Conservation (phyloP, 805 yeast genomes). For the Myxozyma monticola region DNA sequence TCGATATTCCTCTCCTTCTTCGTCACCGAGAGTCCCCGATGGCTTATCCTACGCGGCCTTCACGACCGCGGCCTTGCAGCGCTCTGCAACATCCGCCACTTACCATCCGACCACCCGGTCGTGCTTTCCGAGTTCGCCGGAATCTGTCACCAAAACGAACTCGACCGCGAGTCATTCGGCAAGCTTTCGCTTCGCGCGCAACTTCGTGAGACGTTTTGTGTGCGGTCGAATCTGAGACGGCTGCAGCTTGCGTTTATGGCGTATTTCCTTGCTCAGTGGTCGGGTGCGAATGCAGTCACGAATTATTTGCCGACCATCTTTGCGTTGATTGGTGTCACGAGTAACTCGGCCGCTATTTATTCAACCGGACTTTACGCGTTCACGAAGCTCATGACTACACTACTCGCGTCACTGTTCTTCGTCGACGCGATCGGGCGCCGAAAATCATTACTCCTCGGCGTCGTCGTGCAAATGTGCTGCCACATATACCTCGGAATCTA, state of each 20-base stretch:
- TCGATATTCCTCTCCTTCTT: slow-evolving; percentile 4
- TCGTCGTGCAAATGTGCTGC: slow-evolving; percentile 9
- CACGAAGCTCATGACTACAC: slow-evolving; percentile 7
- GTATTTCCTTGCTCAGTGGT: slow-evolving; percentile 19
- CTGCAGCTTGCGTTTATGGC: slow-evolving; percentile 11
- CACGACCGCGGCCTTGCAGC: slow-evolving; percentile 6
- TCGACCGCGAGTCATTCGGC: background rate
- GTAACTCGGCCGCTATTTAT: slow-evolving; percentile 1
- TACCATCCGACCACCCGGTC: slow-evolving; percentile 3
- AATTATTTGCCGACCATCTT: slow-evolving; percentile 19
- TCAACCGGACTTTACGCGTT: slow-evolving; percentile 18
- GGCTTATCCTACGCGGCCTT: slow-evolving; percentile 9
- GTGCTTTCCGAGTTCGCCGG: slow-evolving; percentile 3
- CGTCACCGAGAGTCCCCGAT: slow-evolving; percentile 14
- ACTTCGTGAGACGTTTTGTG: slow-evolving; percentile 2
- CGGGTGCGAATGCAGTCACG: slow-evolving; percentile 19
- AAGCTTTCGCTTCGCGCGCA: background rate
- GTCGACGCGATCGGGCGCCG: slow-evolving; percentile 14
- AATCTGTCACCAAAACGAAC: background rate
- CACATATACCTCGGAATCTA: slow-evolving; percentile 13
- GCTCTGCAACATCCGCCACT: slow-evolving; percentile 2
- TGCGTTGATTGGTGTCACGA: slow-evolving; percentile 11
- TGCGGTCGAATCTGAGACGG: slow-evolving; percentile 8
- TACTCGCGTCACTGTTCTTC: slow-evolving; percentile 15
- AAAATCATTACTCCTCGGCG: slow-evolving; percentile 6